These are phyloP conservation scores for Sugiyamaella neomexicana DNA, from an alignment of 1,139 yeast genomes.

Conservation along the genomic window DNA sequence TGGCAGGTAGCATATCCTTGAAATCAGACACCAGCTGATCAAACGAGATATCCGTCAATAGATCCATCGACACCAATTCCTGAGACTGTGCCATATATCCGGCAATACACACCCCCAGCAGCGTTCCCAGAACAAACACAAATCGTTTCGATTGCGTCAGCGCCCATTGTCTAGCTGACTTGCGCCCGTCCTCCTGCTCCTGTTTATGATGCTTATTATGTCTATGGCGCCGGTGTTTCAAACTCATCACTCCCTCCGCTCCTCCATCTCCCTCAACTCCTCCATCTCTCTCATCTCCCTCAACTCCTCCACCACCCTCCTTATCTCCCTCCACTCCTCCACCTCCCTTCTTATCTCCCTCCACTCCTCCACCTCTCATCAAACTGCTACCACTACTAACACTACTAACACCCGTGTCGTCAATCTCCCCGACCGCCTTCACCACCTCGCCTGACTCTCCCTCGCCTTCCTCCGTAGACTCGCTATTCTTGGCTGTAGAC, in stretches of 20 bases:
- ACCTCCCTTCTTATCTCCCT: too few relatives aligned
- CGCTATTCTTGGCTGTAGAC: not conserved
- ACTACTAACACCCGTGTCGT: not conserved
- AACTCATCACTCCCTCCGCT: too few relatives aligned
- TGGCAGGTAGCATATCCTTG: conserved; percentile 54
- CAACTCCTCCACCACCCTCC: too few relatives aligned
- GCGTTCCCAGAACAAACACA: conserved; percentile 56
- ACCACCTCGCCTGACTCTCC: conserved; percentile 6
- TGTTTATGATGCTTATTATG: not conserved
- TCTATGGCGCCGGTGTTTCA: conserved; percentile 2
- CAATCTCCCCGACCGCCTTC: conserved; percentile 3
- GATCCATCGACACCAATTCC: conserved; percentile 46
- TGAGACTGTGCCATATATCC: conserved; percentile 59
- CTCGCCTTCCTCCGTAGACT: conserved; percentile 9
- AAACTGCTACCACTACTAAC: too few relatives aligned
- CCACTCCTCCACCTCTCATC: too few relatives aligned
- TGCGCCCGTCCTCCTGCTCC: not conserved
- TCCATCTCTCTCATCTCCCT: too few relatives aligned
- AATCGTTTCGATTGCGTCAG: conserved; percentile 34
- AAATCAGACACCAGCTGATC: conserved; percentile 41
- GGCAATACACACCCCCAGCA: conserved; percentile 68
- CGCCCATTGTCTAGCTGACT: conserved; percentile 19
- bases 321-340: too few relatives aligned
- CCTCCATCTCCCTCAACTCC: too few relatives aligned
- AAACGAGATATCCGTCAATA: conserved; percentile 59